Percentiles rank a stretch among this genome's conserved stretches.
These are phyloP conservation scores for Nothophytophthora sp. DNA, from an alignment of 352 stramenopile species.

Conservation along the genomic window DNA sequence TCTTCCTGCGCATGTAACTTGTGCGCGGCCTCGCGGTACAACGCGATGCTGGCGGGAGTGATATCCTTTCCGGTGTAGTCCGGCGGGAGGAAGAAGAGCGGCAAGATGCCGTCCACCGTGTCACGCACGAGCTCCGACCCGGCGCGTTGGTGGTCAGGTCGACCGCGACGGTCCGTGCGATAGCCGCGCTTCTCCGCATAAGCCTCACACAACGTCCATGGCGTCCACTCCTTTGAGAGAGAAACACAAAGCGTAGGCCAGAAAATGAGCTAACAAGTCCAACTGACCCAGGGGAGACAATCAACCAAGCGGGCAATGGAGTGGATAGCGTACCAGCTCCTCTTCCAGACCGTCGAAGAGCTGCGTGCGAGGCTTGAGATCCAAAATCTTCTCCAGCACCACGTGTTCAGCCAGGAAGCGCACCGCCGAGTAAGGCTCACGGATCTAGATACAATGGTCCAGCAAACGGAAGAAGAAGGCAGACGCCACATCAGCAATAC, in stretches of 20 bases:
- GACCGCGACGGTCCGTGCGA: slow-evolving; percentile 73
- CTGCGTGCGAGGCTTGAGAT: slow-evolving; percentile 72
- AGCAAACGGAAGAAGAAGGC: slow-evolving; percentile 1
- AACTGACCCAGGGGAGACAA: background rate
- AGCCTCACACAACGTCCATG: slow-evolving; percentile 82
- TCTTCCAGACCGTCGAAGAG: slow-evolving; percentile 79
- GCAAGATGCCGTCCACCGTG: slow-evolving; percentile 80
- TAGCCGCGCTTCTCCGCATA: slow-evolving; percentile 87
- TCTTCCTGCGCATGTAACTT: slow-evolving; percentile 6
- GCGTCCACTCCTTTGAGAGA: slow-evolving; percentile 66
- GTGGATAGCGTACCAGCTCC: slow-evolving; percentile 45
- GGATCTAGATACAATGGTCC: slow-evolving; percentile 55
- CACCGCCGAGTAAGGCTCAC: slow-evolving; percentile 87
- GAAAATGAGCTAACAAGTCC: background rate
- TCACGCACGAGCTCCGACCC: slow-evolving; percentile 82
- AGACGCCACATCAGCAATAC: background rate
- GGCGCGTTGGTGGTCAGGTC: slow-evolving; percentile 80
- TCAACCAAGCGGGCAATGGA: background rate
- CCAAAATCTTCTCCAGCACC: slow-evolving; percentile 64
- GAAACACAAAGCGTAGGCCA: background rate
- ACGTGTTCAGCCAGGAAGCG: slow-evolving; percentile 85
- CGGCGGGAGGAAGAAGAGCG: slow-evolving; percentile 79
- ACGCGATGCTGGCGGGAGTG: slow-evolving; percentile 35
- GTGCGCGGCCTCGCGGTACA: slow-evolving; percentile 24
- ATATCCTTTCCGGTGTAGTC: slow-evolving; percentile 67